Evolutionary conservation across 2,329 filamentous ascomycete species (phyloP), one percentile per base, ranked within the genome.

Genomic region (Teratosphaeria pseudoeucalypti): DNA sequence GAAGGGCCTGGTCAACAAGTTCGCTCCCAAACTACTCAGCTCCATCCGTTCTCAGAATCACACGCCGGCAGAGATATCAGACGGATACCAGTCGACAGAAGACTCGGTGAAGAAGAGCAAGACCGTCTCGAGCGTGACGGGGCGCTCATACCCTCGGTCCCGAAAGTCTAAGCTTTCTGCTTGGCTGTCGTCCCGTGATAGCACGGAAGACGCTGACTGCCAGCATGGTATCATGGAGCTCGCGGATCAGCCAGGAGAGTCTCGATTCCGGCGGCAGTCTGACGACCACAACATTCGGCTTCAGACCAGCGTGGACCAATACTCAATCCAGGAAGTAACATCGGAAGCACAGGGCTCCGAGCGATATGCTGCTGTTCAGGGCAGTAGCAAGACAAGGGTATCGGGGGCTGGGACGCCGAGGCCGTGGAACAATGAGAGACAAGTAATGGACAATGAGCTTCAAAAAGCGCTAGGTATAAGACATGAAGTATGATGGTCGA

Each of bases 51-150:
- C 43, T 49, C 43, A 52, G 64, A 43, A 16, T 61, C 29, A 63
- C 58, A 10, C 53, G 65, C 19, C 63, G 66, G 67, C 58, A 65
- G 11, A 49, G 16, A 19, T 49, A 49, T 49, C 43, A 49, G 43
- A 49, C 6, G 43, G 43, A 19, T 49, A 49, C 10, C 43, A 49
- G 43, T 26, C 43, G 9, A 49, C 43, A 1, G 43, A 49, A 49
- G 43, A 49, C n/a, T 49, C 43, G n/a, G 19, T 49, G 16, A 49
- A 49, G 52, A 34, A 54, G 52, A 34, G 32, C 26, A 54, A 16
- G 52, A 26, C 14, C 32, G 52, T 54, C 10, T 49, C 43, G 19
- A 49, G 43, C 43, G 43, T 49, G 43, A 49, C 43, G 43, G 43
- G 26, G n/a, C 43, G 43, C 43, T 49, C 43, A 49, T 49, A 49